A percentile compares a stretch with the other conserved stretches of the same genome.
Evolutionary conservation across 31 red algal species (phyloP).

Genomic region (Odonthalia washingtoniensis): DNA sequence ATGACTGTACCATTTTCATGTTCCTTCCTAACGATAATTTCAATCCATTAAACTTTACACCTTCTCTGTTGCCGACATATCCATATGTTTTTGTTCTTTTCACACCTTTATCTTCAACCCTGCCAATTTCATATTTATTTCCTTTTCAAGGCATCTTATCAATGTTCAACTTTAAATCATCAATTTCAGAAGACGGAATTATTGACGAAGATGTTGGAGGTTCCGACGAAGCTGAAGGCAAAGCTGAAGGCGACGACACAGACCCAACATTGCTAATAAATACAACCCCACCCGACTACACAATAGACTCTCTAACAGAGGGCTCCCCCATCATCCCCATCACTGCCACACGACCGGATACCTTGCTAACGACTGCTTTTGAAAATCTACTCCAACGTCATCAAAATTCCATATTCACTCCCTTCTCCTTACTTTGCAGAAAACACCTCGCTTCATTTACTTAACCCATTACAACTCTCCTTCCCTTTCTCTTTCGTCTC

Average conservation of each 20-base stretch:
- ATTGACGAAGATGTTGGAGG: background rate
- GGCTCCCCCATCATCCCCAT: no score
- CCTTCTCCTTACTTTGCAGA: conserved; percentile 25
- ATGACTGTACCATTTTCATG: conserved; percentile 56
- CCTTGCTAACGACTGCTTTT: conserved; percentile 27
- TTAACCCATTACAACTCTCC: background rate
- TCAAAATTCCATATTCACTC: conserved; percentile 49
- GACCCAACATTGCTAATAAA: background rate
- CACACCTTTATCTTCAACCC: background rate
- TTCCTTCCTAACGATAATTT: no score
- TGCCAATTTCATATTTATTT: background rate
- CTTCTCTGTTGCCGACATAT: background rate
- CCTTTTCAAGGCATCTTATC: background rate
- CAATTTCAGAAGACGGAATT: no score
- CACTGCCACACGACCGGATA: conserved; percentile 35
- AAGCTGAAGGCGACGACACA: background rate
- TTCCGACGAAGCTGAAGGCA: background rate
- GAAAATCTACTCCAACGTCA: conserved; percentile 38
- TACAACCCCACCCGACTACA: background rate
- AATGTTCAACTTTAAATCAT: no score
- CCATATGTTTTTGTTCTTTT: background rate
- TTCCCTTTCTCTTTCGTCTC: no score
- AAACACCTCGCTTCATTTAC: background rate
- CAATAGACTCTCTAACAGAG: no score
- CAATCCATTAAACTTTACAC: conserved; percentile 13